Evolutionary conservation across 805 yeast species (phyloP), one percentile per base, ranked within the genome.

Genomic region (Yarrowia sp.): DNA sequence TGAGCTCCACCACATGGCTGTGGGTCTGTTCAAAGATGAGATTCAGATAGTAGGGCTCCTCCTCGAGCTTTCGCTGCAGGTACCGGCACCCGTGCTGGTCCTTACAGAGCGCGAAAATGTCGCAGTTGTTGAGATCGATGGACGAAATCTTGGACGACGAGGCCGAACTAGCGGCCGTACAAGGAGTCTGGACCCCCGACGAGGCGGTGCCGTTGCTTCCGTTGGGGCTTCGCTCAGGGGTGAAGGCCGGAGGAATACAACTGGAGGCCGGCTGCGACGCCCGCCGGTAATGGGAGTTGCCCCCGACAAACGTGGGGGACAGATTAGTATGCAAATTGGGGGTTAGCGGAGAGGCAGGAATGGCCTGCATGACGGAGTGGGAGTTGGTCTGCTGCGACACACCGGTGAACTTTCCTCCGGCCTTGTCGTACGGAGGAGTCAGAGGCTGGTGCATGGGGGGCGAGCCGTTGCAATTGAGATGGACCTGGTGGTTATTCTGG

Each of bases 1-100:
- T 94, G 71, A 95, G 82, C 77, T 92, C 97, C 67, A 91, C 89
- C 69, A 92, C 88, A 73, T 91, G 89, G 45, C 84, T 80, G 72
- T 87, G 85, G 53, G 92, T 90, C 77, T 95, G 97, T 69, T 86
- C 86, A 79, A 92, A 93, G 59, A 95, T 91, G 75, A 87, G 80
- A 40, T 72, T 70, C 43, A 77, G 66, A 40, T 77, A 72, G n/a
- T 61, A 71, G 4, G 78, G 77, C 61, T 77, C 76, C 69, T 82
- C 77, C 73, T 92, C 97, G 72, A 95, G 82, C 77, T 92, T 97
- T 71, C 89, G 86, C 79, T 94, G 99, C 71, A 94, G 80, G 77
- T 90, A 92, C 70, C 99, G 83, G 77, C 98, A 94, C 9, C 99
- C 98, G 76, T 94, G 97, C 79, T 94, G 98, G 77, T 94, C 99